Evolutionary conservation across 2,329 filamentous ascomycete genomes (phyloP).

Genomic region (Ophidiomyces ophidiicola): DNA sequence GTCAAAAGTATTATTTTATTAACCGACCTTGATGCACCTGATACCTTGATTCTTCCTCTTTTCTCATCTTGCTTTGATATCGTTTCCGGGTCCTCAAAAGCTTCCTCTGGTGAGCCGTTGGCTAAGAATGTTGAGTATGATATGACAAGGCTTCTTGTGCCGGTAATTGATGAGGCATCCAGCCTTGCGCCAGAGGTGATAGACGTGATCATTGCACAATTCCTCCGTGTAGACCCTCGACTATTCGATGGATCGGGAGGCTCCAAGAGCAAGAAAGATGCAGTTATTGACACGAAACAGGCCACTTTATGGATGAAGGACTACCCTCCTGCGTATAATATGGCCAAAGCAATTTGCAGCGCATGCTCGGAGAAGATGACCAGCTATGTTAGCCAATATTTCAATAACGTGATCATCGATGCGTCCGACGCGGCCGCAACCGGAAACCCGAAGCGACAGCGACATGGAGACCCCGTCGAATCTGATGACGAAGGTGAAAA

Average conservation of each 20-base stretch:
- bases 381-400: slow-evolving; percentile 87
- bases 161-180: slow-evolving; percentile 73
- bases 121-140: slow-evolving; percentile 89
- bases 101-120: slow-evolving; percentile 64
- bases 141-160: slow-evolving; percentile 73
- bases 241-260: slow-evolving; percentile 34
- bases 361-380: slow-evolving; percentile 87
- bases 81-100: slow-evolving; percentile 63
- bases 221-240: slow-evolving; percentile 70
- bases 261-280: slow-evolving; percentile 43
- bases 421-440: slow-evolving; percentile 54
- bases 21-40: slow-evolving; percentile 71
- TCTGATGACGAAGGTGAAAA: slow-evolving; percentile 66
- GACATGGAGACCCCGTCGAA: slow-evolving; percentile 44
- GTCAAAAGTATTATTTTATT: slow-evolving; percentile 91
- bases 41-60: slow-evolving; percentile 64
- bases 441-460: slow-evolving; percentile 34
- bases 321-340: slow-evolving; percentile 83
- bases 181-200: slow-evolving; percentile 69
- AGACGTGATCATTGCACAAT: slow-evolving; percentile 90
- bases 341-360: slow-evolving; percentile 91
- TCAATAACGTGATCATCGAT: slow-evolving; percentile 91
- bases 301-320: slow-evolving; percentile 75
- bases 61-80: slow-evolving; percentile 90
- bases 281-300: slow-evolving; percentile 59